These are phyloP conservation scores for Saccharomycopsis selenospora DNA, from an alignment of 805 yeast genomes.

Conservation along the genomic window DNA sequence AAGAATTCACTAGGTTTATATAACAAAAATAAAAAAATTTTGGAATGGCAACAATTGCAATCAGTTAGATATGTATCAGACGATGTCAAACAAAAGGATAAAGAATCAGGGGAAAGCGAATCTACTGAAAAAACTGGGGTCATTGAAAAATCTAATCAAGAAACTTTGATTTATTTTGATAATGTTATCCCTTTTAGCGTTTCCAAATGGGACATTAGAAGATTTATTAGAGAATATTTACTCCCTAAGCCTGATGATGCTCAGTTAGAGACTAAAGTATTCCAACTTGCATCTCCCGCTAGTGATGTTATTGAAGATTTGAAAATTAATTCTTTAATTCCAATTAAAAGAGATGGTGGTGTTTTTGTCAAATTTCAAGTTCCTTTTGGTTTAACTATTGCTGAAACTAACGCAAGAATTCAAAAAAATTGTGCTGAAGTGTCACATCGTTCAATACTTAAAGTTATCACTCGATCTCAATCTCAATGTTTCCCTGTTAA, in stretches of 20 bases:
- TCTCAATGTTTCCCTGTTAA: slow-evolving; percentile 66
- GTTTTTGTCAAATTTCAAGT: slow-evolving; percentile 76
- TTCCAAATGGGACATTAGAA: slow-evolving; percentile 2
- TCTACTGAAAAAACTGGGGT: slow-evolving; percentile 53
- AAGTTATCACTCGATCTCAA: slow-evolving; percentile 33
- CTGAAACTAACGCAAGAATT: slow-evolving; percentile 47
- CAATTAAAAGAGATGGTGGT: slow-evolving; percentile 84
- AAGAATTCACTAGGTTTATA: too few species aligned
- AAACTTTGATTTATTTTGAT: slow-evolving; percentile 50
- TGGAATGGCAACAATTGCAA: too few species aligned
- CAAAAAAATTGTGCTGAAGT: slow-evolving; percentile 38
- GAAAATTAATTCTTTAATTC: slow-evolving; percentile 52
- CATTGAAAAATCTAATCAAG: slow-evolving; percentile 41
- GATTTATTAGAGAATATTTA: background rate
- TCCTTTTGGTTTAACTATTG: slow-evolving; percentile 42
- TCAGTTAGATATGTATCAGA: slow-evolving; percentile 9
- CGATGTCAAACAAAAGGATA: slow-evolving; percentile 31
- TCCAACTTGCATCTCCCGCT: slow-evolving; percentile 34
- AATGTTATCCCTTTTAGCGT: slow-evolving; percentile 31
- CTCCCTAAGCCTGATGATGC: slow-evolving; percentile 33
- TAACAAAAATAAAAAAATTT: too few species aligned
- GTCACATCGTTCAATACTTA: slow-evolving; percentile 27
- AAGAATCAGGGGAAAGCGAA: slow-evolving; percentile 48
- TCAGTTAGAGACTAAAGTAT: slow-evolving; percentile 28
- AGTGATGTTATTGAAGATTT: slow-evolving; percentile 34